Evolutionary conservation across 2,329 filamentous ascomycete species (phyloP).

Genomic region (Aspergillus tubingensis): DNA sequence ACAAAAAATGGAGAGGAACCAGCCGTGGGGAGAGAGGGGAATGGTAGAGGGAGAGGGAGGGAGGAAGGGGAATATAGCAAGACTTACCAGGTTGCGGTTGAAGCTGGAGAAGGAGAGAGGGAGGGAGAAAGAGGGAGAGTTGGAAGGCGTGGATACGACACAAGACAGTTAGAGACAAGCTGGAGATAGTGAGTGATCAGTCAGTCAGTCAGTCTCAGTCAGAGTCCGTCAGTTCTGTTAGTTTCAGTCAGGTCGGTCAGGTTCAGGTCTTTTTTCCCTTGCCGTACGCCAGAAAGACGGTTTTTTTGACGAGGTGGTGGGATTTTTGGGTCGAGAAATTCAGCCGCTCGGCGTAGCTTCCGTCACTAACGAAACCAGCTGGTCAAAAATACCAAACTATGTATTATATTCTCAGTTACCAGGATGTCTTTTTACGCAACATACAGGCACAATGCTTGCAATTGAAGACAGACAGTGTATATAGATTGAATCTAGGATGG

Average conservation of each 20-base stretch:
- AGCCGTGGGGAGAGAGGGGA: background rate
- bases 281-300: conserved; percentile 13
- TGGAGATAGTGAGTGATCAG: background rate
- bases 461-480: too few relatives aligned
- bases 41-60: background rate
- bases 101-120: conserved; percentile 10
- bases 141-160: conserved; percentile 7
- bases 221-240: background rate
- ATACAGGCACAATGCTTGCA: too few relatives aligned
- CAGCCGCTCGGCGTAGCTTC: conserved; percentile 41
- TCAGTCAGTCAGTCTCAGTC: conserved; percentile 11
- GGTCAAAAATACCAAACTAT: background rate
- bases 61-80: conserved; percentile 4
- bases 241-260: conserved; percentile 10
- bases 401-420: background rate
- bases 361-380: conserved; percentile 32
- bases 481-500: too few relatives aligned
- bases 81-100: conserved; percentile 6
- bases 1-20: background rate
- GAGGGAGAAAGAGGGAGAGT: conserved; percentile 21
- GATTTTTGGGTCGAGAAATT: conserved; percentile 41
- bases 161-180: too few relatives aligned
- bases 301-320: conserved; percentile 31
- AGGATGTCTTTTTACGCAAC: too few relatives aligned
- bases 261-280: background rate